A percentile compares a stretch with the other conserved stretches of the same genome.
phyloP scores from a whole-genome alignment of 495 filamentous ascomycete species.

The Penicillium antarcticum region DNA sequence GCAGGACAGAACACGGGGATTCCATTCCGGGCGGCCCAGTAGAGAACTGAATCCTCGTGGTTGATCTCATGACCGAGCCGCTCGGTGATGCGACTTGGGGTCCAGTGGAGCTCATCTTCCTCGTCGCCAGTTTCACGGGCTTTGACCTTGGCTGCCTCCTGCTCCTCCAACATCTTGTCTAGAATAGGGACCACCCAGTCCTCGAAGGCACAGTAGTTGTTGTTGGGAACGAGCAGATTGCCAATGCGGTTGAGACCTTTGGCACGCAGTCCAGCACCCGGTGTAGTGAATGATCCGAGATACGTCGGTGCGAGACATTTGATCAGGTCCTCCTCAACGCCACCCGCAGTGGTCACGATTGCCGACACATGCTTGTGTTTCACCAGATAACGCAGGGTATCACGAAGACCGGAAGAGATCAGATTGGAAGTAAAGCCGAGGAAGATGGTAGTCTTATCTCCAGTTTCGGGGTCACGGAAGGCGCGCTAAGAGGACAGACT shows the following conservation, averaged over 20 bases:
- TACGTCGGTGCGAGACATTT: constrained; percentile 96
- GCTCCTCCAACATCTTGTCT: constrained; percentile 86
- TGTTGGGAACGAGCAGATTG: constrained; percentile 93
- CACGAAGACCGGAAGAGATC: constrained; percentile 90
- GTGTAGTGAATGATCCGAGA: constrained; percentile 74
- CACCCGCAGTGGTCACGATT: constrained; percentile 95
- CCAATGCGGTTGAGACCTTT: constrained; percentile 94
- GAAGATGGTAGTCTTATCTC: constrained; percentile 81
- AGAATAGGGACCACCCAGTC: constrained; percentile 95
- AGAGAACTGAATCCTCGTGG: constrained; percentile 80
- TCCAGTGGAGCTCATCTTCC: constrained; percentile 79
- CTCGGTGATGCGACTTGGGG: constrained; percentile 80
- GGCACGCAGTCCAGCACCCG: constrained; percentile 69
- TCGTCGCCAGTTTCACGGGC: constrained; percentile 46
- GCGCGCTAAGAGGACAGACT: constrained; percentile 50
- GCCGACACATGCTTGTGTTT: constrained; percentile 86
- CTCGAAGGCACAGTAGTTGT: constrained; percentile 94
- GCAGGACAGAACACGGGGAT: constrained; percentile 97
- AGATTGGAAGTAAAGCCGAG: constrained; percentile 96
- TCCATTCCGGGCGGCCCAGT: constrained; percentile 91
- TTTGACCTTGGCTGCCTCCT: constrained; percentile 64
- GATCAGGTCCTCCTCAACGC: constrained; percentile 95
- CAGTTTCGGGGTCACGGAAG: constrained; percentile 71
- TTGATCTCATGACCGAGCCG: constrained; percentile 90
- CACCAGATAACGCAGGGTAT: constrained; percentile 87